Evolutionary conservation across 1,284 basidiomycete species (phyloP).

Genomic region (Tranzscheliella williamsii): DNA sequence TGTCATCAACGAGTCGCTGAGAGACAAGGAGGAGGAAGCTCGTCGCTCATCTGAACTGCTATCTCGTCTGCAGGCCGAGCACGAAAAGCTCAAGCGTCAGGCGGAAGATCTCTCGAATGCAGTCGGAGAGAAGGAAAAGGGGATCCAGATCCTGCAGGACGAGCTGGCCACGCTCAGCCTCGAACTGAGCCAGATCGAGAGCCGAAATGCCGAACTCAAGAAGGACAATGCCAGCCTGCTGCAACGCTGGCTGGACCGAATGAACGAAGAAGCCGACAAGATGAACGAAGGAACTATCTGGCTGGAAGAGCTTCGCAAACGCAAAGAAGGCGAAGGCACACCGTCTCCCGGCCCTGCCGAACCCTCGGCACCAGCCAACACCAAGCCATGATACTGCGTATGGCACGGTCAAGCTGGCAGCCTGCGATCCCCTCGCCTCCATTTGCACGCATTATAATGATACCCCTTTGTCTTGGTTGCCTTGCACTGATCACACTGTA

Average conservation of each 20-base stretch:
- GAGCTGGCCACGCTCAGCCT: conserved; percentile 62
- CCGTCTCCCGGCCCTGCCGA: too few species aligned
- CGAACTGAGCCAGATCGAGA: conserved; percentile 84
- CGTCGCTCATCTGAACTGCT: conserved; percentile 77
- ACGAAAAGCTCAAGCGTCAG: conserved; percentile 66
- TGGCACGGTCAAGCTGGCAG: too few species aligned
- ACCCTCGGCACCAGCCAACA: too few species aligned
- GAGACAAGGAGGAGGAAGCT: conserved; percentile 83
- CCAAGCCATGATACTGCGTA: too few species aligned
- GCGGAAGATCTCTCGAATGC: conserved; percentile 70
- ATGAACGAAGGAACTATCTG: conserved; percentile 74
- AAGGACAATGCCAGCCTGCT: conserved; percentile 92
- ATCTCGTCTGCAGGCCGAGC: conserved; percentile 73
- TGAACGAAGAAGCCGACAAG: conserved; percentile 86
- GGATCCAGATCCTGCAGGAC: conserved; percentile 88
- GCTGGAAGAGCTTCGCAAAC: conserved; percentile 37
- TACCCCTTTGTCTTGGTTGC: too few species aligned
- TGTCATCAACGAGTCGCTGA: conserved; percentile 87
- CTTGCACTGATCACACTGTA: too few species aligned
- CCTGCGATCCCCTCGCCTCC: too few species aligned
- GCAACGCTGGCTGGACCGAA: conserved; percentile 68
- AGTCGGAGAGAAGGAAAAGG: conserved; percentile 76
- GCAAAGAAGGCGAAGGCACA: not conserved
- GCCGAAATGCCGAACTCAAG: conserved; percentile 79
- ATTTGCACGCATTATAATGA: too few species aligned